Percentiles rank a stretch among this genome's conserved stretches.
These are phyloP conservation scores for Dictyostelium firmibasis DNA, from an alignment of 78 protist species.

Conservation along the genomic window DNA sequence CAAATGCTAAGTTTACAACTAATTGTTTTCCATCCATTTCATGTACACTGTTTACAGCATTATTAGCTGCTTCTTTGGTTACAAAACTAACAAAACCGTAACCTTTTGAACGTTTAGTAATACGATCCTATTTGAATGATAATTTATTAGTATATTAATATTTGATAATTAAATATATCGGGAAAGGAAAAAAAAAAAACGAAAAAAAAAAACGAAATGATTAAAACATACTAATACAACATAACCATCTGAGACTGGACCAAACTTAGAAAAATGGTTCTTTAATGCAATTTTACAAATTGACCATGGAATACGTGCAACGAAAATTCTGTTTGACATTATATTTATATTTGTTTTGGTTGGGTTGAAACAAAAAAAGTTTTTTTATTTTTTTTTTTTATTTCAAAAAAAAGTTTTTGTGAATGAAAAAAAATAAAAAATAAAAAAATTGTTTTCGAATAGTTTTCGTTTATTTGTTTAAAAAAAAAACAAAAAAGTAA, in stretches of 20 bases:
- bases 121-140: conserved; percentile 33
- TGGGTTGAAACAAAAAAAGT: neutral
- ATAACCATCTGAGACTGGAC: conserved; percentile 67
- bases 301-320: conserved; percentile 81
- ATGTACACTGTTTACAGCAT: conserved; percentile 31
- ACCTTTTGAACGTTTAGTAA: conserved; percentile 72
- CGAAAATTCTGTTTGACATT: conserved; percentile 65
- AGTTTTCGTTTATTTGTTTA: neutral
- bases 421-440: neutral
- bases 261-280: conserved; percentile 63
- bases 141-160: neutral
- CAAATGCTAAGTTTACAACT: conserved; percentile 59
- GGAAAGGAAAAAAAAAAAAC: neutral
- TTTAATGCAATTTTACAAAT: conserved; percentile 68
- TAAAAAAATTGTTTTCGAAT: neutral
- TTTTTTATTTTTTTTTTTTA: too few relatives aligned
- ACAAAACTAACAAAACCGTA: conserved; percentile 57
- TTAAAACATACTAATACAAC: conserved; percentile 39
- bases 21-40: conserved; percentile 66
- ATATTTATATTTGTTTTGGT: neutral
- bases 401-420: too few relatives aligned
- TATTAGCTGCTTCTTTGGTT: conserved; percentile 19
- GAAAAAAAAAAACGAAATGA: neutral
- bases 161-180: neutral
- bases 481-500: neutral